Evolutionary conservation across 228 moss, liverwort and hornwort species (phyloP).

Genomic region (Sphagnum magellanicum): DNA sequence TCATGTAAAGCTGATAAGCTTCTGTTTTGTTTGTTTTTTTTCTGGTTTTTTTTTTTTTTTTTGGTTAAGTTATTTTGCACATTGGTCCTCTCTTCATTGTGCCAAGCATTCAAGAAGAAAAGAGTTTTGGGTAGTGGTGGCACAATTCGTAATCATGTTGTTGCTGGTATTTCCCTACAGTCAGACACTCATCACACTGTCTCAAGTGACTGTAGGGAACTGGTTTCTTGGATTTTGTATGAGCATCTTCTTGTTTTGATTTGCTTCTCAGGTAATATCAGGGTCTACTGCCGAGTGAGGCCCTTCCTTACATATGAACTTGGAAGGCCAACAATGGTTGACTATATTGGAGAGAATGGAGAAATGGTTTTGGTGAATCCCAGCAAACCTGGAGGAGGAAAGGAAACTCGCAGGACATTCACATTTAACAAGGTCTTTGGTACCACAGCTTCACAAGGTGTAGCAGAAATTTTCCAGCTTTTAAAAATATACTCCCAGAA

Average conservation of each 20-base stretch:
- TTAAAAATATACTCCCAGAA: no score
- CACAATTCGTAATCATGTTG: no score
- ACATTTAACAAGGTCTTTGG: constrained; percentile 83
- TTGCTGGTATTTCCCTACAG: no score
- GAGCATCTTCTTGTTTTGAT: no score
- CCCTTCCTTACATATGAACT: constrained; percentile 54
- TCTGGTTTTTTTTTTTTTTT: neutral
- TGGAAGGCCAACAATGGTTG: constrained; percentile 51
- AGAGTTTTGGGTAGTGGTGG: no score
- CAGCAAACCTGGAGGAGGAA: constrained; percentile 57
- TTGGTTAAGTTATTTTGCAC: no score
- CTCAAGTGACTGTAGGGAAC: neutral
- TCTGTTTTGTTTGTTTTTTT: no score
- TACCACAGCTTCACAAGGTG: constrained; percentile 61
- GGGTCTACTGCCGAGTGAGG: constrained; percentile 89
- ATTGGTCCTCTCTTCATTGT: no score
- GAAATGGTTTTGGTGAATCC: constrained; percentile 75
- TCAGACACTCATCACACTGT: no score
- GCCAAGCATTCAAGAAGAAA: no score
- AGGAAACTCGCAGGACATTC: constrained; percentile 77
- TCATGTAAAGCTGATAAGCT: no score
- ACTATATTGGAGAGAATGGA: constrained; percentile 82
- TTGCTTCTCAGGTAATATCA: constrained; percentile 56
- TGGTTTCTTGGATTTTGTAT: neutral
- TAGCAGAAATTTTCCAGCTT: no score